Evolutionary conservation across 176 grass and related monocot species (phyloP).

Genomic region (Luzula sylvatica): DNA sequence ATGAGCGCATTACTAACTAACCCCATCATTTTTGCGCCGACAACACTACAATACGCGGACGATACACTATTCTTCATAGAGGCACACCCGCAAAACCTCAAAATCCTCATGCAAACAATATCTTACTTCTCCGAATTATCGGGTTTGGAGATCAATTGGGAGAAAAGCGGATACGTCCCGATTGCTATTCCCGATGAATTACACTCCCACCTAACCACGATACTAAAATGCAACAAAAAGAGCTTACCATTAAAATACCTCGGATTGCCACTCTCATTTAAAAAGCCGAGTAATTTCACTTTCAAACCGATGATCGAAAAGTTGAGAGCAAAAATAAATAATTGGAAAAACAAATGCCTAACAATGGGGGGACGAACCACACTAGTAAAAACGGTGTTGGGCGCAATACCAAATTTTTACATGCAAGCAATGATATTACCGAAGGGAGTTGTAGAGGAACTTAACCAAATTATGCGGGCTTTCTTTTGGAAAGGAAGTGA

Average conservation of each 20-base stretch:
- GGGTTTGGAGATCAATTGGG: neutral
- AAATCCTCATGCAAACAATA: neutral
- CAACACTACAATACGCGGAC: neutral
- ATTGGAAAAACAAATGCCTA: neutral
- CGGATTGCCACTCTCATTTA: neutral
- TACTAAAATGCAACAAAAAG: neutral
- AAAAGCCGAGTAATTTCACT: neutral
- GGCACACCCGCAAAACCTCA: neutral
- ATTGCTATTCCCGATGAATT: neutral
- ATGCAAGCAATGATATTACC: neutral
- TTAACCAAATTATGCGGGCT: neutral
- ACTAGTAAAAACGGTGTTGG: neutral
- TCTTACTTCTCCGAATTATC: neutral
- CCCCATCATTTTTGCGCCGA: too few species aligned
- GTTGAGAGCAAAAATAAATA: neutral
- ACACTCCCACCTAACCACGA: neutral
- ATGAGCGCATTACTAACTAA: too few species aligned
- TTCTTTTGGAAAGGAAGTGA: neutral
- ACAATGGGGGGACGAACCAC: neutral
- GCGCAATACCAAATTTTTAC: neutral
- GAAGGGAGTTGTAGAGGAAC: neutral
- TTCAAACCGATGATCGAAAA: neutral
- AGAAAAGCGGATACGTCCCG: neutral
- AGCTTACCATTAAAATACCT: neutral
- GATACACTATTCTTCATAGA: neutral